Base-by-base conservation (phyloP, 768 basidiomycete genomes). In the Mycena maculata region DNA sequence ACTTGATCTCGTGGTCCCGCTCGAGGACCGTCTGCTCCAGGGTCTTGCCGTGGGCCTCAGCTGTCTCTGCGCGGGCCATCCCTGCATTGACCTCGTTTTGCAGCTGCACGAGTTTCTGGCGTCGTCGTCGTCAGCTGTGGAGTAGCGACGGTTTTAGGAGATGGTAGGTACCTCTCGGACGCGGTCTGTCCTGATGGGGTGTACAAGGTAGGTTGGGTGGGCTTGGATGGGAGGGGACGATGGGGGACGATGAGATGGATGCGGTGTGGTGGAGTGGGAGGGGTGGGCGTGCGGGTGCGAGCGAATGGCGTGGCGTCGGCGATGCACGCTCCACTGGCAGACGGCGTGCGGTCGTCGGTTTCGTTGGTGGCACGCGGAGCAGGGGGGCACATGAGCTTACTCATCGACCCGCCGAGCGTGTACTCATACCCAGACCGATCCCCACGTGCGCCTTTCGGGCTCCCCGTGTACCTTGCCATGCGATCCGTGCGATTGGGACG, bases 1-100 rank as follows among this genome's bases (percentile, higher is more conserved):
- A 91, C 36, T 79, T 78, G 72, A 91, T 87, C 70, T 86, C 84
- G 76, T 92, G 90, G 2, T 93, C 92, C 70, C 85, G 85, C 71
- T 83, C 81, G 15, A 92, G 82, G 44, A 91, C 68, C n/a, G 77
- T 72, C 75, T 88, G 88, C 68, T 88, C 85, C 65, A 76, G 76
- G 73, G 80, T 76, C 82, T 90, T 90, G 79, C 82, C 85, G 80
- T 86, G 83, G 8, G 76, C 79, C 74, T 93, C 92, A 22, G 91
- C 89, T 16, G 71, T 79, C 73, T 93, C 92, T 9, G 92, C 92
- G 48, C 92, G 88, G 8, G 77, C 75, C 63, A 86, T 79, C 38
- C 89, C 86, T 47, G 72, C 70, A 72, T 93, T 92, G 59, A 90
- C 91, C 78, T 92, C 91, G n/a, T 76, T 75, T 36, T 89, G 88